Evolutionary conservation across 306 rosid genomes (phyloP).

Genomic region (Fagus sylvatica): DNA sequence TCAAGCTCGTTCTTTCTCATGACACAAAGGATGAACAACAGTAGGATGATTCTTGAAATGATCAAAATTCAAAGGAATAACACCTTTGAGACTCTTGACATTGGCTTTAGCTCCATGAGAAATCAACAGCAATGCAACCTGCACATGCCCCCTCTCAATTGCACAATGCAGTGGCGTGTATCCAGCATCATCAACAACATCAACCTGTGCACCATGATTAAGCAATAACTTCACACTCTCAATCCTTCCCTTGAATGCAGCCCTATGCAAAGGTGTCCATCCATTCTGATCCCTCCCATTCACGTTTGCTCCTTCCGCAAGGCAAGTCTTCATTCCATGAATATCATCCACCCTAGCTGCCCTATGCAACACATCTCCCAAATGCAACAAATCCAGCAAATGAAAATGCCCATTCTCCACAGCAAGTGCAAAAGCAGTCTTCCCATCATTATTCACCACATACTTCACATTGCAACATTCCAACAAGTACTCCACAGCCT

Average conservation of each 20-base stretch:
- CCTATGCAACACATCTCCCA: conserved; percentile 54
- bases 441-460: conserved; percentile 50
- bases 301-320: conserved; percentile 60
- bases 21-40: conserved; percentile 15
- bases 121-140: conserved; percentile 52
- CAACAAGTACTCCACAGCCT: conserved; percentile 49
- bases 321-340: conserved; percentile 48
- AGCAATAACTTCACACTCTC: conserved; percentile 66
- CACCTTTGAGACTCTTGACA: conserved; percentile 33
- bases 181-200: conserved; percentile 59
- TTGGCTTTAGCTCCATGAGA: conserved; percentile 49
- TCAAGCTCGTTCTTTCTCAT: conserved; percentile 10
- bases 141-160: conserved; percentile 65
- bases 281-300: conserved; percentile 76
- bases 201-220: conserved; percentile 63
- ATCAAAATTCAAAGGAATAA: conserved; percentile 19
- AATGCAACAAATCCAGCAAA: conserved; percentile 46
- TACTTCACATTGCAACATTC: conserved; percentile 54
- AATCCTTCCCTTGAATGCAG: conserved; percentile 75
- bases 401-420: conserved; percentile 47
- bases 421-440: conserved; percentile 58
- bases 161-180: conserved; percentile 74
- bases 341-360: conserved; percentile 66
- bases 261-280: conserved; percentile 88
- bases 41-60: conserved; percentile 34